A percentile compares a stretch with the other conserved stretches of the same genome.
Conservation (phyloP, 257 asterid genomes). For the Cynanchum wilfordii region DNA sequence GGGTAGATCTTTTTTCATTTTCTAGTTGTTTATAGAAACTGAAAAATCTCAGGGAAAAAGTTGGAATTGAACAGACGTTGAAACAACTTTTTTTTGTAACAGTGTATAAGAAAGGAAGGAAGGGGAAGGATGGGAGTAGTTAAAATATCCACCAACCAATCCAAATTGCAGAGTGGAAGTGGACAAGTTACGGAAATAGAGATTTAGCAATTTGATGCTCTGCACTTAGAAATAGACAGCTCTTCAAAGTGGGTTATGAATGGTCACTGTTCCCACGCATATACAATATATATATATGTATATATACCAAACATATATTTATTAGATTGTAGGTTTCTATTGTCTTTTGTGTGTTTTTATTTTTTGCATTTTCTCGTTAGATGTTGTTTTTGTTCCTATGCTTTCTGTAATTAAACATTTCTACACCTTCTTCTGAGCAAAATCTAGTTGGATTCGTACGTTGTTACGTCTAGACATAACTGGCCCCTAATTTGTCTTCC, state of each 20-base stretch:
- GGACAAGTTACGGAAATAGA: background rate
- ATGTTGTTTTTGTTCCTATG: background rate
- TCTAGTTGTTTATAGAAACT: too few relatives aligned
- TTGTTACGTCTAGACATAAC: conserved; percentile 2
- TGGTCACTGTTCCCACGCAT: background rate
- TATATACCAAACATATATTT: background rate
- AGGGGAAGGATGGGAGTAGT: background rate
- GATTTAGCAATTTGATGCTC: background rate
- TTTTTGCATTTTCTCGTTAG: background rate
- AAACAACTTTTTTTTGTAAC: too few relatives aligned
- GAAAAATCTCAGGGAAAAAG: too few relatives aligned
- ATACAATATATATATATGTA: background rate
- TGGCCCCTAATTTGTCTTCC: background rate
- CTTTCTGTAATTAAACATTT: background rate
- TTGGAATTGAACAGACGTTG: too few relatives aligned
- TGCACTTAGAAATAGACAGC: background rate
- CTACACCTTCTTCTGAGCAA: background rate
- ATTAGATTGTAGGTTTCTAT: background rate
- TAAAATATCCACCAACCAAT: background rate
- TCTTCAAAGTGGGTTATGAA: background rate
- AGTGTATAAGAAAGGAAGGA: background rate
- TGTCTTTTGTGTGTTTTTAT: background rate
- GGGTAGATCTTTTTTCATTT: too few relatives aligned
- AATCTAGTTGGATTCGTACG: conserved; percentile 6
- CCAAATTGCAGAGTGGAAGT: background rate